Conservation (phyloP, 2,329 filamentous ascomycete genomes). For the Fusarium robinianum region DNA sequence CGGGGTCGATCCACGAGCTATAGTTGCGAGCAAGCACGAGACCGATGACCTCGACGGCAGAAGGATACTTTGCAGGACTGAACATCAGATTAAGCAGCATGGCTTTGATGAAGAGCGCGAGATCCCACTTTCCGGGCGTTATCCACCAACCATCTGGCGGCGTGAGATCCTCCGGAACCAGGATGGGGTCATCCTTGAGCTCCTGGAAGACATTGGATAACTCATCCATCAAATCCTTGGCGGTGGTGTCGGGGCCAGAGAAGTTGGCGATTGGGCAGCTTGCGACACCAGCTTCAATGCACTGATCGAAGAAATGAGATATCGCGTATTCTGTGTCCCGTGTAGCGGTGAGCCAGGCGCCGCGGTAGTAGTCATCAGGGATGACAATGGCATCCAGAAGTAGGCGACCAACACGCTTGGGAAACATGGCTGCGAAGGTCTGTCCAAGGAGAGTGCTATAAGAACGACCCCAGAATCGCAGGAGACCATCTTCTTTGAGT, state of each 20-base stretch:
- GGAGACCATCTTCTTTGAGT: constrained; percentile 38
- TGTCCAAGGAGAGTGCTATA: constrained; percentile 17
- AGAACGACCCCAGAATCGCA: constrained; percentile 39
- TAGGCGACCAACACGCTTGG: constrained; percentile 13
- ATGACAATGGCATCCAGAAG: constrained; percentile 16
- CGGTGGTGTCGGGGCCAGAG: constrained; percentile 15
- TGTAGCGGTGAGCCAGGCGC: constrained; percentile 12
- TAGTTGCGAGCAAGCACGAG: no score
- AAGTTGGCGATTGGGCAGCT: constrained; percentile 21
- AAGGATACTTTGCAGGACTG: no score
- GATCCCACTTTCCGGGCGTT: no score
- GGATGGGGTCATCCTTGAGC: background rate
- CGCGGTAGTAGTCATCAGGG: constrained; percentile 18
- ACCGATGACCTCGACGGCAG: no score
- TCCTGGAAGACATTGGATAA: constrained; percentile 11
- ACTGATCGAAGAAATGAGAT: constrained; percentile 18
- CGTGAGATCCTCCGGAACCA: no score
- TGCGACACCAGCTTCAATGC: constrained; percentile 17
- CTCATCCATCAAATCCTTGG: constrained; percentile 12
- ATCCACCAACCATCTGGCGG: no score
- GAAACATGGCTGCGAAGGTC: constrained; percentile 21
- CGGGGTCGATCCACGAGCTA: no score
- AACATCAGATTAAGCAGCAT: no score
- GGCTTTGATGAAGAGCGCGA: no score
- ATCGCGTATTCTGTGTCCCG: constrained; percentile 21